A percentile compares a stretch with the other conserved stretches of the same genome.
phyloP scores from a whole-genome alignment of 1,139 yeast genomes.

The Candida tropicalis region DNA sequence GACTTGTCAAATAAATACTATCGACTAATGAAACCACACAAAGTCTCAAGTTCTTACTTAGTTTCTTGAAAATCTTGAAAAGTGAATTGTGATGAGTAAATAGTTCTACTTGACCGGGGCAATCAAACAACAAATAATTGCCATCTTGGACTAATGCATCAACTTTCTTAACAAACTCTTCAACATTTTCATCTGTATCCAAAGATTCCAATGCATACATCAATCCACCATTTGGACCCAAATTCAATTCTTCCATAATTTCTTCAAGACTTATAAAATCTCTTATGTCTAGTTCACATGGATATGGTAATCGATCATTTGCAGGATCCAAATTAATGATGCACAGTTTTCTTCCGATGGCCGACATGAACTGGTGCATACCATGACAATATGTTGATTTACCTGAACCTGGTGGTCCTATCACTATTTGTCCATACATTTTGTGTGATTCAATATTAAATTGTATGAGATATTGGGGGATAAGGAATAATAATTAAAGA shows the following conservation, averaged over 20 bases:
- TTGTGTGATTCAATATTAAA: too few species aligned
- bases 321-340: slow-evolving; percentile 94
- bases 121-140: slow-evolving; percentile 83
- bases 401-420: slow-evolving; percentile 98
- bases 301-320: slow-evolving; percentile 79
- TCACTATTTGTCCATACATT: slow-evolving; percentile 85
- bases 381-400: slow-evolving; percentile 95
- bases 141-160: slow-evolving; percentile 57
- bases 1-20: slow-evolving; percentile 79
- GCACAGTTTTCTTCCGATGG: slow-evolving; percentile 87
- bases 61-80: slow-evolving; percentile 35
- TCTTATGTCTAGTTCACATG: slow-evolving; percentile 83
- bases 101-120: slow-evolving; percentile 59
- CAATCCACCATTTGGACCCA: slow-evolving; percentile 96
- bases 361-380: slow-evolving; percentile 85
- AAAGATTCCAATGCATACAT: slow-evolving; percentile 84
- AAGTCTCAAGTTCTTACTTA: slow-evolving; percentile 57
- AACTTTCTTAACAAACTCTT: slow-evolving; percentile 61
- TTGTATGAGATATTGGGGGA: too few species aligned
- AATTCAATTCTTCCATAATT: slow-evolving; percentile 76
- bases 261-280: slow-evolving; percentile 88
- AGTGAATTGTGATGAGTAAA: slow-evolving; percentile 50
- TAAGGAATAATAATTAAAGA: neutral
- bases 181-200: slow-evolving; percentile 39
- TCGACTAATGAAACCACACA: slow-evolving; percentile 90